These are phyloP conservation scores for Diplodia corticola DNA, from an alignment of 2,329 filamentous ascomycete genomes.

Conservation along the genomic window DNA sequence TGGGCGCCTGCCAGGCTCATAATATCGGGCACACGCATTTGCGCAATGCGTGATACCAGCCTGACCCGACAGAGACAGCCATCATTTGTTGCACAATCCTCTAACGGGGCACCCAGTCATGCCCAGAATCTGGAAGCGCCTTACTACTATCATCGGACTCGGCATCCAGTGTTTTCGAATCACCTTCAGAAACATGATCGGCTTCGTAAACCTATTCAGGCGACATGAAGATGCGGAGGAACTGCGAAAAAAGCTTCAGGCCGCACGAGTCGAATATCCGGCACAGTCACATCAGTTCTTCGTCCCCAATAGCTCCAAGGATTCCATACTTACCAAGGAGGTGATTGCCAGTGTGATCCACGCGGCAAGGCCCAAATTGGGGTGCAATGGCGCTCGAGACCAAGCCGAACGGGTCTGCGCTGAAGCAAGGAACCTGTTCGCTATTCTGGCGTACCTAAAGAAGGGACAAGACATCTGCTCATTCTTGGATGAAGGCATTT, in stretches of 20 bases:
- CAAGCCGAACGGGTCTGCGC: not conserved
- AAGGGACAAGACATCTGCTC: not conserved
- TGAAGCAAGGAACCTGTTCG: not conserved
- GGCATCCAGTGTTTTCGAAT: too few relatives aligned
- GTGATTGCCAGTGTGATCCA: not conserved
- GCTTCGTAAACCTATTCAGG: too few relatives aligned
- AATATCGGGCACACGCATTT: too few relatives aligned
- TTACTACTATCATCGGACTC: too few relatives aligned
- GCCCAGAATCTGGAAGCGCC: too few relatives aligned
- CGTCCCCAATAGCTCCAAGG: not conserved
- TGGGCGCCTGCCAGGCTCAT: too few relatives aligned
- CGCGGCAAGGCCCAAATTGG: not conserved
- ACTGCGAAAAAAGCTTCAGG: not conserved
- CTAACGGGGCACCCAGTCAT: too few relatives aligned
- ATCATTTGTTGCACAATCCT: too few relatives aligned
- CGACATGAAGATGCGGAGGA: not conserved
- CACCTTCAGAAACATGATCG: too few relatives aligned
- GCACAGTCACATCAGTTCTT: not conserved
- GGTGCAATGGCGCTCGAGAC: not conserved
- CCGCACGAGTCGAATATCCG: not conserved
- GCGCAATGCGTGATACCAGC: too few relatives aligned
- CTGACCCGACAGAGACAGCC: too few relatives aligned
- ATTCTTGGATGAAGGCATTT: not conserved
- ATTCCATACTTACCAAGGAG: not conserved
- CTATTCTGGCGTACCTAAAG: constrained; percentile 10